These are phyloP conservation scores for Chrysoporthe puriensis DNA, from an alignment of 2,329 filamentous ascomycete genomes.

Conservation along the genomic window DNA sequence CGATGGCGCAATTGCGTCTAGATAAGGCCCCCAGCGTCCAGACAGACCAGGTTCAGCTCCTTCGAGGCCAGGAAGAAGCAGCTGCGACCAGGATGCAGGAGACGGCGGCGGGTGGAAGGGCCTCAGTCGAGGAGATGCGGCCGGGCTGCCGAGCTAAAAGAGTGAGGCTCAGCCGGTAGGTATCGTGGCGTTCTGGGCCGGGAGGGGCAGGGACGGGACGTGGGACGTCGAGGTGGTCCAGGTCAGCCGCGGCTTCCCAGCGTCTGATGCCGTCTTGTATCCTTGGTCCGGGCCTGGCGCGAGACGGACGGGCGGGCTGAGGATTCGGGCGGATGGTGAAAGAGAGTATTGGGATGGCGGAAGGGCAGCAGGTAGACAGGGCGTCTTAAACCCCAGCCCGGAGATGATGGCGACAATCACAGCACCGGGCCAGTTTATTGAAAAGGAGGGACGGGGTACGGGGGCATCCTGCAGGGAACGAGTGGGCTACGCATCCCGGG, in stretches of 20 bases:
- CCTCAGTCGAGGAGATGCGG: constrained; percentile 1
- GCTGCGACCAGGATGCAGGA: constrained; percentile 9
- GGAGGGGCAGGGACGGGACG: neutral
- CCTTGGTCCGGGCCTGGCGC: constrained; percentile 7
- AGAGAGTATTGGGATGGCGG: constrained; percentile 15
- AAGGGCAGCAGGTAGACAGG: constrained; percentile 19
- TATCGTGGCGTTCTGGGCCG: neutral
- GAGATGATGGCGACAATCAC: constrained; percentile 12
- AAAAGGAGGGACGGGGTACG: constrained; percentile 26
- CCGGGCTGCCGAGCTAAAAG: neutral
- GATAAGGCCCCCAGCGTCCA: neutral
- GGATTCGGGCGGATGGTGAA: constrained; percentile 17
- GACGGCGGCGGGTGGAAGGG: neutral
- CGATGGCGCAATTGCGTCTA: constrained; percentile 27
- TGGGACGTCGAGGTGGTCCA: neutral
- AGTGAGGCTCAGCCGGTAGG: neutral
- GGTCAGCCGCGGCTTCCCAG: constrained; percentile 12
- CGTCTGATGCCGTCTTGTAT: neutral
- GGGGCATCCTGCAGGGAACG: constrained; percentile 13
- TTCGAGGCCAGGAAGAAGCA: constrained; percentile 4
- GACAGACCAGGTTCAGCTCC: constrained; percentile 12
- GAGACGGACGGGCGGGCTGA: neutral
- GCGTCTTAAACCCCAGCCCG: constrained; percentile 21
- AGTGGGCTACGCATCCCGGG: constrained; percentile 15
- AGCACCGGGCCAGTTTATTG: constrained; percentile 13